A percentile compares a stretch with the other conserved stretches of the same genome.
Conservation (phyloP, 495 filamentous ascomycete genomes). For the Tuber indicum region DNA sequence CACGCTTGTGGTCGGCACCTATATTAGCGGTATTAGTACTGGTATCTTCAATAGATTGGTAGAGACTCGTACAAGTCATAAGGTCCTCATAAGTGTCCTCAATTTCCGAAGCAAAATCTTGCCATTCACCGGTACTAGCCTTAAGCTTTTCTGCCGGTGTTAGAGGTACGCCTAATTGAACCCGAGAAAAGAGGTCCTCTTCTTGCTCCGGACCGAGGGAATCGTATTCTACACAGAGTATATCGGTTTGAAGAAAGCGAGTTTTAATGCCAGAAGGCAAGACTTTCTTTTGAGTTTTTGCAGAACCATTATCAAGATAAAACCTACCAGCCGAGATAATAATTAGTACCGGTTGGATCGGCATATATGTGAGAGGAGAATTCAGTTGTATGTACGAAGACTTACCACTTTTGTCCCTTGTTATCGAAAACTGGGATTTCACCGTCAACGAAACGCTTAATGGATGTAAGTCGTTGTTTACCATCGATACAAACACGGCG, state of each 20-base stretch:
- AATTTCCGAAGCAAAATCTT: constrained; percentile 44
- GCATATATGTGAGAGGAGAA: neutral
- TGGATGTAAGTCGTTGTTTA: constrained; percentile 50
- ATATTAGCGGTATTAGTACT: constrained; percentile 26
- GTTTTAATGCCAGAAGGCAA: constrained; percentile 41
- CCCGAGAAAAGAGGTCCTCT: constrained; percentile 49
- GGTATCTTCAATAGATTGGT: neutral
- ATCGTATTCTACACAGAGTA: constrained; percentile 47
- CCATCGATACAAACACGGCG: constrained; percentile 47
- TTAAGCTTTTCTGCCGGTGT: constrained; percentile 50
- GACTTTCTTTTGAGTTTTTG: constrained; percentile 18
- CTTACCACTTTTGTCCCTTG: constrained; percentile 41
- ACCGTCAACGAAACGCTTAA: constrained; percentile 47
- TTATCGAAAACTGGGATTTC: constrained; percentile 46
- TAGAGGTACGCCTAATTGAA: constrained; percentile 48
- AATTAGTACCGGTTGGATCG: neutral
- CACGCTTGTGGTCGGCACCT: constrained; percentile 42
- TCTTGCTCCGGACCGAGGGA: constrained; percentile 45
- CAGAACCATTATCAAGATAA: constrained; percentile 19
- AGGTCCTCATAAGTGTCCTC: constrained; percentile 45
- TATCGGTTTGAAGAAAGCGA: constrained; percentile 42
- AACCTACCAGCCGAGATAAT: constrained; percentile 12
- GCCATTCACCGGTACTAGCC: constrained; percentile 48
- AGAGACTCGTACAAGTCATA: constrained; percentile 38
- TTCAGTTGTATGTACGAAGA: neutral